phyloP scores from a whole-genome alignment of 192 early-diverging fungal genomes.

The Entrophospora sp. region DNA sequence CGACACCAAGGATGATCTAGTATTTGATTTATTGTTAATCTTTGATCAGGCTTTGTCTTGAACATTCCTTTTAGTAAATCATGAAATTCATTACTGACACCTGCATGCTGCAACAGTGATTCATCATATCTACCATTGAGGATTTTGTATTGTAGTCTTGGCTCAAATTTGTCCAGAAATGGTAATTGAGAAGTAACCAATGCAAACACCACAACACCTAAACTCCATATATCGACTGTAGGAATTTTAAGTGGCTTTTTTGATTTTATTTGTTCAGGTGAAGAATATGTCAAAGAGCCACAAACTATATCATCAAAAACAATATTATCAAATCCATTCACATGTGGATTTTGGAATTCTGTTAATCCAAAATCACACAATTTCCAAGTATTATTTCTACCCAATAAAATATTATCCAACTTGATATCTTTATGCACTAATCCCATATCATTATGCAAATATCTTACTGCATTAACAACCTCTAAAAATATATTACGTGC shows the following conservation, averaged over 20 bases:
- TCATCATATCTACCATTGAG: constrained; percentile 55
- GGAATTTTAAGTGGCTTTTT: constrained; percentile 37
- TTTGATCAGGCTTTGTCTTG: constrained; percentile 30
- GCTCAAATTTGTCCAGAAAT: constrained; percentile 67
- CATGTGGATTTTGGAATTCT: constrained; percentile 38
- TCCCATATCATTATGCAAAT: constrained; percentile 66
- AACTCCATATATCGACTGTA: constrained; percentile 66
- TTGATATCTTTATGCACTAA: constrained; percentile 88
- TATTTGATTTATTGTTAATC: constrained; percentile 38
- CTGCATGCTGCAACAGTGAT: constrained; percentile 22
- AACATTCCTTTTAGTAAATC: constrained; percentile 40
- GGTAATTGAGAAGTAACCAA: constrained; percentile 61
- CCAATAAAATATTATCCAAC: constrained; percentile 82
- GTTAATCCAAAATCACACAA: constrained; percentile 84
- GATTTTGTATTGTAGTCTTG: constrained; percentile 60
- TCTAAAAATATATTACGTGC: constrained; percentile 61
- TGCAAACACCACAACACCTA: constrained; percentile 67
- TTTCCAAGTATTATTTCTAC: constrained; percentile 57
- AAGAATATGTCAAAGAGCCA: constrained; percentile 62
- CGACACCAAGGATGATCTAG: constrained; percentile 34
- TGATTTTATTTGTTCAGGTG: constrained; percentile 60
- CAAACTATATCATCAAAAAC: constrained; percentile 27
- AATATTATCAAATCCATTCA: constrained; percentile 12
- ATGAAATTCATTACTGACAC: constrained; percentile 24
- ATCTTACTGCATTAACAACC: constrained; percentile 61